Conservation (phyloP, 495 filamentous ascomycete genomes). For the Parachaetomium inaequale region DNA sequence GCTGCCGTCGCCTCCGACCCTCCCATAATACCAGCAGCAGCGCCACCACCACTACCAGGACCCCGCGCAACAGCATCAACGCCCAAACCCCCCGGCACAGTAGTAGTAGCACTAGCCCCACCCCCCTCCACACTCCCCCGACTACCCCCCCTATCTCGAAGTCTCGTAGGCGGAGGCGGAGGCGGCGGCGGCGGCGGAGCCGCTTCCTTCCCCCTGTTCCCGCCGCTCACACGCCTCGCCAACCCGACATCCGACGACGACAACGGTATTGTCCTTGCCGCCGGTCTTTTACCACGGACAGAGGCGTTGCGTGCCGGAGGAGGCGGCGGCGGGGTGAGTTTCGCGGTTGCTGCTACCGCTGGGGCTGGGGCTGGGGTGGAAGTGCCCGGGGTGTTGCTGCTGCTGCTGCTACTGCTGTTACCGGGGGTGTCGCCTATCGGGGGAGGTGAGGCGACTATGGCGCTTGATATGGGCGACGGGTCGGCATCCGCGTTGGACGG, state of each 20-base stretch:
- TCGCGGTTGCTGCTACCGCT: constrained; percentile 10
- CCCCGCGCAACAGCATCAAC: too few species aligned
- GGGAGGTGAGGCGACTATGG: neutral
- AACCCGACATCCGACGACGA: neutral
- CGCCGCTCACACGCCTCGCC: neutral
- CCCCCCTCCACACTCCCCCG: constrained; percentile 45
- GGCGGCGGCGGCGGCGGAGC: constrained; percentile 61
- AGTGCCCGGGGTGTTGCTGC: neutral
- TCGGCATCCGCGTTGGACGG: constrained; percentile 7
- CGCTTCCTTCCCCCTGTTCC: neutral
- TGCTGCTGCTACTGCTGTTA: neutral
- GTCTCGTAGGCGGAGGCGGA: constrained; percentile 59
- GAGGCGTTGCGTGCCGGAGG: constrained; percentile 42
- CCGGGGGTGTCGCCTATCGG: neutral
- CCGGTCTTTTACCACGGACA: constrained; percentile 37
- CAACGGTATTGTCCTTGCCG: neutral
- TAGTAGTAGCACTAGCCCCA: constrained; percentile 1
- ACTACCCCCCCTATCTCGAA: constrained; percentile 45
- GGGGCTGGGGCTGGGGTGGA: neutral
- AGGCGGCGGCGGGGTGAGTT: constrained; percentile 42
- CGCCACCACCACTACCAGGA: neutral
- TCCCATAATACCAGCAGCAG: neutral
- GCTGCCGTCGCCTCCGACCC: neutral
- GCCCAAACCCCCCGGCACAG: neutral
- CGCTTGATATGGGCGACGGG: neutral